A percentile compares a stretch with the other conserved stretches of the same genome.
These are phyloP conservation scores for Glarea lozoyensis DNA, from an alignment of 495 filamentous ascomycete species.

Conservation along the genomic window DNA sequence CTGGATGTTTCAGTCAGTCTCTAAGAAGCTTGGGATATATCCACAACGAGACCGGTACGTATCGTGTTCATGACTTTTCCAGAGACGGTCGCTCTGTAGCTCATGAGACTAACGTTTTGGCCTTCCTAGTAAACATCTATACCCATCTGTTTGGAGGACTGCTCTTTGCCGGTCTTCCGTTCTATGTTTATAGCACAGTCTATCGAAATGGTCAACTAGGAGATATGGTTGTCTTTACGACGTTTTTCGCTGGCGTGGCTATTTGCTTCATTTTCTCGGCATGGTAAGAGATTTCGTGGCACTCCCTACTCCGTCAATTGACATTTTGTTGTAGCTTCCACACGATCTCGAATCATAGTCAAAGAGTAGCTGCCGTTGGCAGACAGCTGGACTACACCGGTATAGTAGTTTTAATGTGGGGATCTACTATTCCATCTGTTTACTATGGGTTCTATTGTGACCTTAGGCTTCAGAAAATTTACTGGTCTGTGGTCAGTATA, in stretches of 20 bases:
- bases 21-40: slow-evolving; percentile 15
- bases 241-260: slow-evolving; percentile 39
- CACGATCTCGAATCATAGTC: slow-evolving; percentile 38
- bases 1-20: slow-evolving; percentile 11
- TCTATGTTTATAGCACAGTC: slow-evolving; percentile 26
- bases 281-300: too few relatives aligned
- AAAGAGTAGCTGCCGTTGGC: slow-evolving; percentile 25
- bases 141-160: slow-evolving; percentile 30
- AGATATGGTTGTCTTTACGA: slow-evolving; percentile 36
- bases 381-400: slow-evolving; percentile 43
- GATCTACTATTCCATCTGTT: slow-evolving; percentile 40
- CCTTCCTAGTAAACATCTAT: too few relatives aligned
- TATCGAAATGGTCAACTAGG: slow-evolving; percentile 20
- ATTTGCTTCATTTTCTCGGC: slow-evolving; percentile 42
- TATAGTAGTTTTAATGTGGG: slow-evolving; percentile 45
- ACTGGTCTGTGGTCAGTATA: slow-evolving; percentile 32
- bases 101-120: too few relatives aligned
- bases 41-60: slow-evolving; percentile 23
- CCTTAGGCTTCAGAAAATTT: slow-evolving; percentile 23
- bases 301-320: too few relatives aligned
- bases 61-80: too few relatives aligned
- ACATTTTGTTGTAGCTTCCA: too few relatives aligned
- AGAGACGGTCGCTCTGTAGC: too few relatives aligned
- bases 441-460: slow-evolving; percentile 42
- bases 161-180: slow-evolving; percentile 33